Evolutionary conservation across 2,329 filamentous ascomycete species (phyloP).

Genomic region (Hymenoscyphus salicellus): DNA sequence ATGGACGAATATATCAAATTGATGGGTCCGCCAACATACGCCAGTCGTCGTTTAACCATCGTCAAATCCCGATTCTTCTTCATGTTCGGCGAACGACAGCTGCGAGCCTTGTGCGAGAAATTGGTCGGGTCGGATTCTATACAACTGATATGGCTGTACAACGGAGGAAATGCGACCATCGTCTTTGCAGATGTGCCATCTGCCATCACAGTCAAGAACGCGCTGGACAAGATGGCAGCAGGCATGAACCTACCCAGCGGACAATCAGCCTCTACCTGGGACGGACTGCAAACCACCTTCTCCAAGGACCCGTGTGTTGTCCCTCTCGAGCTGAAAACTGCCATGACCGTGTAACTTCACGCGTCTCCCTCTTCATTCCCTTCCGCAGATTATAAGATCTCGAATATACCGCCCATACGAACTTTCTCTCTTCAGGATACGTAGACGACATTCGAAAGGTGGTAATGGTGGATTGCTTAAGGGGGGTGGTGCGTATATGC

Average conservation of each 20-base stretch:
- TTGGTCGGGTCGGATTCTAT: constrained; percentile 27
- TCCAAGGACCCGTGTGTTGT: constrained; percentile 31
- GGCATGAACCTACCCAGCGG: constrained; percentile 11
- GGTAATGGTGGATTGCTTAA: neutral
- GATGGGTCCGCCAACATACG: constrained; percentile 27
- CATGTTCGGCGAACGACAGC: constrained; percentile 25
- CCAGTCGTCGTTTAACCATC: constrained; percentile 33
- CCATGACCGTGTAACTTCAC: constrained; percentile 5
- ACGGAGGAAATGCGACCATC: constrained; percentile 35
- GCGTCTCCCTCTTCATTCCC: neutral
- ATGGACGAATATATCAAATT: constrained; percentile 25
- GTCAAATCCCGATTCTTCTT: constrained; percentile 36
- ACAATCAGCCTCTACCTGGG: constrained; percentile 19
- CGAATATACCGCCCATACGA: neutral
- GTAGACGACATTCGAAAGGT: neutral
- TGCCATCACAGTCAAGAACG: constrained; percentile 30
- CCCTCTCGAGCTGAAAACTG: constrained; percentile 24
- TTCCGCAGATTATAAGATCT: neutral
- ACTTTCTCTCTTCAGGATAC: neutral
- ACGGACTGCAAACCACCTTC: constrained; percentile 27
- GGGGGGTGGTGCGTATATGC: neutral
- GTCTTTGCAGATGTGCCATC: constrained; percentile 31
- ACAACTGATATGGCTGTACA: constrained; percentile 33
- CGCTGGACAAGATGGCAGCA: constrained; percentile 24
- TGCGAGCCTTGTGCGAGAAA: constrained; percentile 27